phyloP scores from a whole-genome alignment of 306 rosid species.

The Pterocarpus macrocarpus region DNA sequence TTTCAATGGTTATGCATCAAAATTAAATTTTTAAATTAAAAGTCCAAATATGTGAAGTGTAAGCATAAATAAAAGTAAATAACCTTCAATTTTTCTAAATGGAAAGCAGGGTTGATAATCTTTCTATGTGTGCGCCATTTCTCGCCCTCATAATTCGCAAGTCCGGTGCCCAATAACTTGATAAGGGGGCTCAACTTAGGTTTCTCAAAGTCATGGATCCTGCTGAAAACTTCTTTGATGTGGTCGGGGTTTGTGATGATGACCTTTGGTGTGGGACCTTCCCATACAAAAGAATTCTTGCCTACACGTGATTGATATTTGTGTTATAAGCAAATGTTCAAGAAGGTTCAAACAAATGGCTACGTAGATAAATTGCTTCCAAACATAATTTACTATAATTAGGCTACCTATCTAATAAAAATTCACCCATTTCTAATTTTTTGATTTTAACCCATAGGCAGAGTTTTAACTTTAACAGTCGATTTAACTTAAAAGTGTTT shows the following conservation, averaged over 20 bases:
- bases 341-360: too few relatives aligned
- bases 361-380: too few relatives aligned
- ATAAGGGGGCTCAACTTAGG: slow-evolving; percentile 40
- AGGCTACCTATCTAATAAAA: too few relatives aligned
- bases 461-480: too few relatives aligned
- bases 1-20: too few relatives aligned
- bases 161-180: slow-evolving; percentile 42
- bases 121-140: slow-evolving; percentile 64
- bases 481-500: too few relatives aligned
- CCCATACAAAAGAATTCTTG: slow-evolving; percentile 61
- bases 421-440: too few relatives aligned
- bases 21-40: too few relatives aligned
- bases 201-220: slow-evolving; percentile 34
- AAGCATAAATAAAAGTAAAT: not conserved
- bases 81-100: slow-evolving; percentile 63
- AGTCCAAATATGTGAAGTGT: not conserved
- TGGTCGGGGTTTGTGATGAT: slow-evolving; percentile 53
- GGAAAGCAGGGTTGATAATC: slow-evolving; percentile 62
- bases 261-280: slow-evolving; percentile 58
- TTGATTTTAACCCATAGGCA: too few relatives aligned
- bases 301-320: slow-evolving; percentile 47
- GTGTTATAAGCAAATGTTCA: not conserved
- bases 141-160: slow-evolving; percentile 40
- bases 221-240: slow-evolving; percentile 50
- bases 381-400: too few relatives aligned